Base-by-base conservation (phyloP, 345 rosid species). In the Nephelium lappaceum region DNA sequence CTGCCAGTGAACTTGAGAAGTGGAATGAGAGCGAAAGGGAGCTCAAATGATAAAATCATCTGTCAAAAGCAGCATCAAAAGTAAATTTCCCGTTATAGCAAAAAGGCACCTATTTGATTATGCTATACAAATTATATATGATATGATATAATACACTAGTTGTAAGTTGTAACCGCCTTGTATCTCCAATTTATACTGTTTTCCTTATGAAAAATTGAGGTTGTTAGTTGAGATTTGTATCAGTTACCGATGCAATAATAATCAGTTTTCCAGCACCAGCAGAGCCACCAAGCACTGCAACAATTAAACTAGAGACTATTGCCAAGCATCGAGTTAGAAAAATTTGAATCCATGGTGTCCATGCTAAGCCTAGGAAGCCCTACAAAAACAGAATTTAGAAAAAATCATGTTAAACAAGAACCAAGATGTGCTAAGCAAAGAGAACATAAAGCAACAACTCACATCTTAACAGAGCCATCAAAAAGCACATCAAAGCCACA, bases 11-110 rank as follows among this genome's bases (percentile, higher is more conserved):
- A 95, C 77, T 95, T 95, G 81, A 95, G 97, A 78, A 95, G 97
- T 1, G 99, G 99, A 78, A 92, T 86, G 27, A 95, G 85, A 24
- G 98, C 93, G 51, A 95, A 95, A 14, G 99, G 98, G 47, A 93
- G 98, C 89, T 92, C 99, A 78, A 95, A 95, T 18, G 99, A 93
- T 72, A 93, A 84, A 82, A 93, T 92, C 97, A 93, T 95, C 98
- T 95, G 93, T 80, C 68, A 65, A 60, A 16, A 19, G 49, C 36
- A 69, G 51, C 55, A 77, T 61, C 21, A 71, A 66, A 19, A 11
- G 73, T 53, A 64, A 19, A 4, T 65, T 65, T 77, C 0, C 21
- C 1, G 7, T 53, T 49, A 67, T 21, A 62, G 5, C 19, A 14
- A 49, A 39, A n/a, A 12, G 11, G 9, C 12, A 39, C 19, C 5